phyloP scores from a whole-genome alignment of 23 red algal genomes.

The Gracilaria domingensis region DNA sequence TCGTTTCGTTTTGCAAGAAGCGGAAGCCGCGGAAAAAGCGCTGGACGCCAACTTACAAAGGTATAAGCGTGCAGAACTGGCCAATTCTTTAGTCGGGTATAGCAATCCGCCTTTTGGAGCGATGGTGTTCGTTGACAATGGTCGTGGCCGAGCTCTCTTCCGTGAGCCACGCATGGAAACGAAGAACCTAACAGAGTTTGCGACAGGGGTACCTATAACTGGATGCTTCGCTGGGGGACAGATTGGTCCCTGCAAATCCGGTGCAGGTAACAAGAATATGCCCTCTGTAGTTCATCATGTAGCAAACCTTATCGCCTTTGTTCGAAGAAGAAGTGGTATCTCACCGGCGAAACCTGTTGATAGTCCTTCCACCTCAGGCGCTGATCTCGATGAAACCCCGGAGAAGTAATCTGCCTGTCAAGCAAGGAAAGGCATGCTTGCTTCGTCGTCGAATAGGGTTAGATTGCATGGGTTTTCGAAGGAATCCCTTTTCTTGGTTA shows the following conservation, averaged over 20 bases:
- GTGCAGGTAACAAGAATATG: slow-evolving; percentile 28
- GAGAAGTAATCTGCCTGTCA: not conserved
- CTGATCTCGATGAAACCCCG: slow-evolving; percentile 38
- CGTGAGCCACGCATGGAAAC: slow-evolving; percentile 69
- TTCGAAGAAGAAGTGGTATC: slow-evolving; percentile 67
- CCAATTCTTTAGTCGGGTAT: slow-evolving; percentile 67
- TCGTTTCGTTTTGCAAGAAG: slow-evolving; percentile 68
- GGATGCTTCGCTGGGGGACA: slow-evolving; percentile 73
- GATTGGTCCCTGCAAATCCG: slow-evolving; percentile 48
- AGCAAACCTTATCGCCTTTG: slow-evolving; percentile 55
- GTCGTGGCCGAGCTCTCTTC: slow-evolving; percentile 56
- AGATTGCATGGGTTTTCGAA: not conserved
- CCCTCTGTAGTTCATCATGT: slow-evolving; percentile 65
- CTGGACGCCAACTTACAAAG: slow-evolving; percentile 64
- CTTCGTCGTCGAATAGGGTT: not conserved
- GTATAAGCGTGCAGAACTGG: slow-evolving; percentile 72
- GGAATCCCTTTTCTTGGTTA: not conserved
- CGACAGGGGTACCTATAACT: slow-evolving; percentile 60
- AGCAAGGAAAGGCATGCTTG: not conserved
- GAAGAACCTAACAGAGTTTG: slow-evolving; percentile 59
- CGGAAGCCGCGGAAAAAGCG: slow-evolving; percentile 39
- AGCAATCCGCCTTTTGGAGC: slow-evolving; percentile 82
- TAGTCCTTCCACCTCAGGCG: slow-evolving; percentile 52
- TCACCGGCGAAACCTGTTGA: slow-evolving; percentile 54
- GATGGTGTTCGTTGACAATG: slow-evolving; percentile 56